Conservation (phyloP, 2,329 filamentous ascomycete genomes). For the Colletotrichum karsti region DNA sequence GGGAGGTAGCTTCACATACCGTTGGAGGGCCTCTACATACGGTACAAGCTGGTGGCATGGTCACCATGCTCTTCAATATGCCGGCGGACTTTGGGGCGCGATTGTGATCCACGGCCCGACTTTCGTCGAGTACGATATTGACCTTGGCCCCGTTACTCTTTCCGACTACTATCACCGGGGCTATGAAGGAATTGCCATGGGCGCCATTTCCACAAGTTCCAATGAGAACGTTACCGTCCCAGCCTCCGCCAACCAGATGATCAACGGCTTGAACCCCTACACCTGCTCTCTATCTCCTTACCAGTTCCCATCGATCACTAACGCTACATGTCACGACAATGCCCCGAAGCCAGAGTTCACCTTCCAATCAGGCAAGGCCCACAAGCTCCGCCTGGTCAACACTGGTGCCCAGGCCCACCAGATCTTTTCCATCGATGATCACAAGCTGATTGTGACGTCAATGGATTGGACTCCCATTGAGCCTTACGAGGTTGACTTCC, state of each 20-base stretch:
- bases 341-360: neutral
- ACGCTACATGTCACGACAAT: conserved; percentile 34
- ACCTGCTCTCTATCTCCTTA: conserved; percentile 54
- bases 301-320: conserved; percentile 63
- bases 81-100: conserved; percentile 65
- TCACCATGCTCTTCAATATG: conserved; percentile 57
- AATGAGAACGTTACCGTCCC: conserved; percentile 50
- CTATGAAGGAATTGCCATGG: conserved; percentile 53
- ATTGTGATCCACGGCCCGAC: conserved; percentile 66
- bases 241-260: conserved; percentile 48
- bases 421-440: conserved; percentile 23
- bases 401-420: conserved; percentile 25
- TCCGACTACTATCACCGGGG: conserved; percentile 68
- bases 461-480: conserved; percentile 23
- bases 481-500: conserved; percentile 20
- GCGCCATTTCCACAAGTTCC: conserved; percentile 49
- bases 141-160: conserved; percentile 64
- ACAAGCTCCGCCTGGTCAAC: conserved; percentile 24
- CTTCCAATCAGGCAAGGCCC: conserved; percentile 21
- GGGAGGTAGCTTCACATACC: conserved; percentile 62
- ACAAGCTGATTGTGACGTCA: conserved; percentile 8
- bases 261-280: conserved; percentile 52
- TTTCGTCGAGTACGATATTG: conserved; percentile 62
- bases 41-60: conserved; percentile 69
- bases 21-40: conserved; percentile 61